Percentiles rank a stretch among this genome's conserved stretches.
phyloP scores from a whole-genome alignment of 1,284 basidiomycete species.

The Heterobasidion irregulare region DNA sequence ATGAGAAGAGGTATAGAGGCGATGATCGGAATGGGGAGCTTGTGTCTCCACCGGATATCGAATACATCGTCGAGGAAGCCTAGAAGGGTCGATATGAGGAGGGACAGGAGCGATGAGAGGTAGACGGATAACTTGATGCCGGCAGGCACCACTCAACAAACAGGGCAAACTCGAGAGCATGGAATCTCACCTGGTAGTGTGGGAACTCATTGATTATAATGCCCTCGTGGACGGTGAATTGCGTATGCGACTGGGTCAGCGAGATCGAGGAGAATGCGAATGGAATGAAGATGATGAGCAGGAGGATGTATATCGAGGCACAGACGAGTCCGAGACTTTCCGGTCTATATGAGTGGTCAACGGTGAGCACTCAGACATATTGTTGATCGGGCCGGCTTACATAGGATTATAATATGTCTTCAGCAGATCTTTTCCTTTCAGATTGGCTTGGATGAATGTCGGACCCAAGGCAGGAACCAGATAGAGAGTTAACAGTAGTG shows the following conservation, averaged over 20 bases:
- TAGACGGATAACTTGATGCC: slow-evolving; percentile 68
- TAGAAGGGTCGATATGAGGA: slow-evolving; percentile 88
- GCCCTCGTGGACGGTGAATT: slow-evolving; percentile 42
- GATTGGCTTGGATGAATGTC: slow-evolving; percentile 66
- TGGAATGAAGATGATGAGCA: slow-evolving; percentile 83
- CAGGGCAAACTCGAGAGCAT: background rate
- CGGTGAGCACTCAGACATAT: background rate
- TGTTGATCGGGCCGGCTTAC: slow-evolving; percentile 35
- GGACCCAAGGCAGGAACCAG: slow-evolving; percentile 70
- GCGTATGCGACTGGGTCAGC: slow-evolving; percentile 31
- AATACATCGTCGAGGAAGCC: slow-evolving; percentile 98
- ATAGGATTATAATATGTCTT: slow-evolving; percentile 70
- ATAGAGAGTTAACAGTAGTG: slow-evolving; percentile 65
- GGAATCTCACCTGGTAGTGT: slow-evolving; percentile 67
- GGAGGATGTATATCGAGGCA: slow-evolving; percentile 82
- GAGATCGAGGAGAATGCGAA: slow-evolving; percentile 81
- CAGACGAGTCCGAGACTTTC: slow-evolving; percentile 91
- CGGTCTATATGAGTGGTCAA: slow-evolving; percentile 46
- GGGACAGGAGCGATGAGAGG: slow-evolving; percentile 84
- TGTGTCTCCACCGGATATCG: slow-evolving; percentile 98
- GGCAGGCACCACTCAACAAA: background rate
- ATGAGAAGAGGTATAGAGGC: slow-evolving; percentile 92
- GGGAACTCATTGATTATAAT: slow-evolving; percentile 69
- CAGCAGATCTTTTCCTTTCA: slow-evolving; percentile 77
- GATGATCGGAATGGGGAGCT: slow-evolving; percentile 94